These are phyloP conservation scores for Ophiostoma ulmi DNA, from an alignment of 2,329 filamentous ascomycete species.

Conservation along the genomic window DNA sequence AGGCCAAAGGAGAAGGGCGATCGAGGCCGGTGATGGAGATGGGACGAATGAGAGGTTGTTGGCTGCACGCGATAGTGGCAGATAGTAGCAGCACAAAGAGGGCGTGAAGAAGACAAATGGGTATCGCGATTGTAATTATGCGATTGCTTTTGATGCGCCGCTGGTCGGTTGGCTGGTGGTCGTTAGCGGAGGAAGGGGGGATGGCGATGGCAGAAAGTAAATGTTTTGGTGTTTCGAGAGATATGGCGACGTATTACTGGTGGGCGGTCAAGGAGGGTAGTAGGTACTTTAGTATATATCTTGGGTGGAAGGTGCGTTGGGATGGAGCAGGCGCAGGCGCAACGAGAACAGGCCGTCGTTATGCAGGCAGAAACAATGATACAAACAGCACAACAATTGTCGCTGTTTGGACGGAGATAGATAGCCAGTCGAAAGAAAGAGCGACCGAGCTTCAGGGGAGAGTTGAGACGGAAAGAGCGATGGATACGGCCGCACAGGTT, in stretches of 20 bases:
- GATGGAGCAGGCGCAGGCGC: slow-evolving; percentile 6
- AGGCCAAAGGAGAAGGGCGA: background rate
- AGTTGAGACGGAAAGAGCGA: background rate
- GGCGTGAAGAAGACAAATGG: background rate
- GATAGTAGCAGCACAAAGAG: background rate
- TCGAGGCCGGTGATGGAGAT: background rate
- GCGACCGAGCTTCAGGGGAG: background rate
- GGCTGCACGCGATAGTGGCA: background rate
- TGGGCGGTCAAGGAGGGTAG: slow-evolving; percentile 10
- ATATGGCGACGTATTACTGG: slow-evolving; percentile 10
- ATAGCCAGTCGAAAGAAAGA: background rate
- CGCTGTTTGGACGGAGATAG: background rate
- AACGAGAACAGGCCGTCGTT: background rate
- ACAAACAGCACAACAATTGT: background rate
- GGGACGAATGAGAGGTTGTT: background rate
- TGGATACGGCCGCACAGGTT: background rate
- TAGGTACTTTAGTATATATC: background rate
- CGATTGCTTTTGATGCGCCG: background rate
- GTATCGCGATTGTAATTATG: background rate
- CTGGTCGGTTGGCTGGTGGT: background rate
- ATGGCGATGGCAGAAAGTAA: background rate
- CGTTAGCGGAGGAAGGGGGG: background rate
- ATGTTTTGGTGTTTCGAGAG: background rate
- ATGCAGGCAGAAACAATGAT: background rate
- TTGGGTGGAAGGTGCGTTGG: slow-evolving; percentile 11